Base-by-base conservation (phyloP, 371 early-diverging fungal species). In the Mortierella sp. region DNA sequence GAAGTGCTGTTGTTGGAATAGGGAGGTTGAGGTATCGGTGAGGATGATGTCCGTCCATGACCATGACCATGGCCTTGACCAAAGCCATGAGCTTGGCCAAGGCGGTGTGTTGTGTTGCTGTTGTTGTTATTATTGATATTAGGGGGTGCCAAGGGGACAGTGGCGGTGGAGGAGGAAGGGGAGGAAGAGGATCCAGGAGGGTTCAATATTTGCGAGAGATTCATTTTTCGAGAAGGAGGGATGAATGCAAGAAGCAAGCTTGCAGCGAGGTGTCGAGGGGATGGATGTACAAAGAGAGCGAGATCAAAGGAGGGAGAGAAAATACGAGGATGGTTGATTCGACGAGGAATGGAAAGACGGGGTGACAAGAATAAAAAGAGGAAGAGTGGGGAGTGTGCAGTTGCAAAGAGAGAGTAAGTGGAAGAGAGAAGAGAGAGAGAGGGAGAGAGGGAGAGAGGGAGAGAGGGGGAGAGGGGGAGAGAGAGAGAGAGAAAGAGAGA, bases 121-220 rank as follows among this genome's bases (percentile, higher is more conserved):
- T 31, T 60, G 16, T 6, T 63, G 26, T 31, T 63, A 34, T 57
- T 24, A n/a, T 4, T 26, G 58, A 2, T 44, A 76, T 57, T 34
- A 63, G 63, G 24, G 71, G 68, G 19, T 24, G 42, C 5, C 42
- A 68, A 10, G 44, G 68, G 44, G 68, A 38, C 24, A 24, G 68
- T 21, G 42, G 38, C 38, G 0, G 68, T 24, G 42, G 77, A 54
- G 26, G 75, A 34, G 19, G 77, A 47, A 21, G 74, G 44, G 48
- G 74, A 58, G 34, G 75, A 44, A 8, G 78, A 65, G n/a, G 74
- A 45, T 24, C 81, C 81, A 16, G 86, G 75, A 24, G 87, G 87
- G 74, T 86, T 86, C 44, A 85, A 58, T 65, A 85, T 85, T 60
- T 81, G 79, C 6, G 85, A 85, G 11, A 85, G 79, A 79, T 85